Conservation (phyloP, 2,329 filamentous ascomycete species). For the Knufia petricola region DNA sequence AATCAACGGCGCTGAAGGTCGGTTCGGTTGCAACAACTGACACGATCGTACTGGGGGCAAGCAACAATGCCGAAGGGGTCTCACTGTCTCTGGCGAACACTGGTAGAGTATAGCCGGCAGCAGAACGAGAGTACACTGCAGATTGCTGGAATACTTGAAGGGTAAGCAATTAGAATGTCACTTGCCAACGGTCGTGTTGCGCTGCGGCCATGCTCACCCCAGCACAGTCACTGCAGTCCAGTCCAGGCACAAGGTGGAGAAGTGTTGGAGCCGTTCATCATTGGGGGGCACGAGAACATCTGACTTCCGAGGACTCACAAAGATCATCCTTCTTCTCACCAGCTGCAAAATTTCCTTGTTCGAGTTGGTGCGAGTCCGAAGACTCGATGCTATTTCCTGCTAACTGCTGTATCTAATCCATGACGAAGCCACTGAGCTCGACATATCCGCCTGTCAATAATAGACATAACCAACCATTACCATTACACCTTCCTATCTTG, state of each 20-base stretch:
- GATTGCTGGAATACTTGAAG: not conserved
- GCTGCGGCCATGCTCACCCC: not conserved
- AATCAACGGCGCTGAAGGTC: constrained; percentile 6
- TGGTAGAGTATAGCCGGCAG: not conserved
- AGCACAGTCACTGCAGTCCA: not conserved
- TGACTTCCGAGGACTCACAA: too few species aligned
- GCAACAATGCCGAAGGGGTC: not conserved
- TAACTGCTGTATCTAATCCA: not conserved
- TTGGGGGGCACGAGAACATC: too few species aligned
- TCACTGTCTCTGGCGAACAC: not conserved
- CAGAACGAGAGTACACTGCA: not conserved
- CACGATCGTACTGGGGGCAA: not conserved
- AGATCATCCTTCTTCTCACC: too few species aligned
- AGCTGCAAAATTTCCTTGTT: too few species aligned
- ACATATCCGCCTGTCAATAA: not conserved
- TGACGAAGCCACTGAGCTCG: not conserved
- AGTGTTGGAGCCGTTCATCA: not conserved
- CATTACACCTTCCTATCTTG: not conserved
- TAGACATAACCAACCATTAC: not conserved
- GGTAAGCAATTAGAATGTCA: not conserved
- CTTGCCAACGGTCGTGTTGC: not conserved
- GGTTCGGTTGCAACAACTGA: not conserved
- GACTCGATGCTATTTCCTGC: not conserved
- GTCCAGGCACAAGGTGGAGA: not conserved
- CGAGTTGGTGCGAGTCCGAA: too few species aligned